phyloP scores from a whole-genome alignment of 192 early-diverging fungal species.

The Coemansia sp. region DNA sequence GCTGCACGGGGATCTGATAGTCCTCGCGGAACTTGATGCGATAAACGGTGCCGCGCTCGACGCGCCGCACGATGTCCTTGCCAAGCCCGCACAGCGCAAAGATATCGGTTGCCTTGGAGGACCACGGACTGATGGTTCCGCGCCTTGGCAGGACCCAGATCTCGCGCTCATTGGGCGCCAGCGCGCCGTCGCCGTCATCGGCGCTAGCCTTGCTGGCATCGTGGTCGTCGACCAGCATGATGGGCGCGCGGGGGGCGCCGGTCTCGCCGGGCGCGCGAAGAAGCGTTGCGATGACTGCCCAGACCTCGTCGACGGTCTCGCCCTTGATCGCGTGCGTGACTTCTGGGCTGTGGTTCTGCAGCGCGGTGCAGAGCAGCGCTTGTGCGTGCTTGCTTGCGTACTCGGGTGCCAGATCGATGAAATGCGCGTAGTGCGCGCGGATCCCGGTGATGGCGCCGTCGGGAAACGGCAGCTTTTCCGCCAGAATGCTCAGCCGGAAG shows the following conservation, averaged over 20 bases:
- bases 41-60: constrained; percentile 88
- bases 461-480: constrained; percentile 59
- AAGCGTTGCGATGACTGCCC: constrained; percentile 36
- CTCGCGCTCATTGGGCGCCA: constrained; percentile 12
- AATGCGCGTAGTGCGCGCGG: constrained; percentile 70
- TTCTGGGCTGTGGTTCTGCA: constrained; percentile 27
- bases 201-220: background rate
- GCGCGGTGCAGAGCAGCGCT: constrained; percentile 51
- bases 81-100: constrained; percentile 84
- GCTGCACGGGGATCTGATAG: constrained; percentile 16
- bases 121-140: constrained; percentile 99
- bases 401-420: constrained; percentile 58
- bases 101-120: constrained; percentile 99
- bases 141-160: constrained; percentile 81
- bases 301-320: constrained; percentile 19
- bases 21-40: constrained; percentile 54
- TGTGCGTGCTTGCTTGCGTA: constrained; percentile 42
- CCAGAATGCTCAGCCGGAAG: constrained; percentile 64
- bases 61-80: constrained; percentile 61
- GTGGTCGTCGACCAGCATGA: constrained; percentile 28
- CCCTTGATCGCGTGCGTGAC: constrained; percentile 12
- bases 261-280: constrained; percentile 37
- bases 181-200: constrained; percentile 8
- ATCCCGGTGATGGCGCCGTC: constrained; percentile 56
- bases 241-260: constrained; percentile 17